Conservation (phyloP, 2,329 filamentous ascomycete genomes). For the Pseudogymnoascus sp. region DNA sequence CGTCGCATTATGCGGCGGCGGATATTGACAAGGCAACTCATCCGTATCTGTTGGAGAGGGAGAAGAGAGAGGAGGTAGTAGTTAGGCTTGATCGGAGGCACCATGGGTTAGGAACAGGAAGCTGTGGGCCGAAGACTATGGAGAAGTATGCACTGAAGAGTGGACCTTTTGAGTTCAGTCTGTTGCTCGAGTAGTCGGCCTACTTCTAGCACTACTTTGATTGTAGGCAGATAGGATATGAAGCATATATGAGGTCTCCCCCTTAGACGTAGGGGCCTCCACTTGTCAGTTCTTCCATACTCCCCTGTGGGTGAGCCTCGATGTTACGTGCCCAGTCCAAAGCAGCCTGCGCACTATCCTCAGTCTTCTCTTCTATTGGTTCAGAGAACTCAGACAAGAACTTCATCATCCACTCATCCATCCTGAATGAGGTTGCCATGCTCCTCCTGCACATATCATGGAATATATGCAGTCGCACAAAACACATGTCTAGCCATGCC, state of each 20-base stretch:
- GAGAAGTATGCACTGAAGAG: slow-evolving; percentile 38
- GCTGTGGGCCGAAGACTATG: slow-evolving; percentile 50
- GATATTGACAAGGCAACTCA: slow-evolving; percentile 49
- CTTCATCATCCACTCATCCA: slow-evolving; percentile 36
- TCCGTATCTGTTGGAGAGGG: slow-evolving; percentile 49
- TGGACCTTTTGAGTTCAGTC: slow-evolving; percentile 17
- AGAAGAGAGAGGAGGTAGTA: slow-evolving; percentile 43
- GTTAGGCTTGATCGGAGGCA: slow-evolving; percentile 53
- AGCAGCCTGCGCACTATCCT: neutral
- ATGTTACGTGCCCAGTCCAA: neutral
- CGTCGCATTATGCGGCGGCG: slow-evolving; percentile 43
- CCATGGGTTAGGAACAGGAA: slow-evolving; percentile 54
- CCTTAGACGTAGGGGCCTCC: neutral
- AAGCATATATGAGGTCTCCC: neutral
- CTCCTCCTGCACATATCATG: slow-evolving; percentile 34
- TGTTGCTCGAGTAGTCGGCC: slow-evolving; percentile 6
- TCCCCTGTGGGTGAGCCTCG: neutral
- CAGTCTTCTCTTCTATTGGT: slow-evolving; percentile 23
- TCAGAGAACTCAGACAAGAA: slow-evolving; percentile 30
- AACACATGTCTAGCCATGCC: slow-evolving; percentile 32
- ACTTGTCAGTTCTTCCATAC: neutral
- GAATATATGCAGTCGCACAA: slow-evolving; percentile 34
- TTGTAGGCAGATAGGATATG: neutral
- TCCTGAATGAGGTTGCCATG: slow-evolving; percentile 31
- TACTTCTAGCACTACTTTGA: neutral